These are phyloP conservation scores for Rhododendron molle DNA, from an alignment of 148 eudicot species.

Conservation along the genomic window DNA sequence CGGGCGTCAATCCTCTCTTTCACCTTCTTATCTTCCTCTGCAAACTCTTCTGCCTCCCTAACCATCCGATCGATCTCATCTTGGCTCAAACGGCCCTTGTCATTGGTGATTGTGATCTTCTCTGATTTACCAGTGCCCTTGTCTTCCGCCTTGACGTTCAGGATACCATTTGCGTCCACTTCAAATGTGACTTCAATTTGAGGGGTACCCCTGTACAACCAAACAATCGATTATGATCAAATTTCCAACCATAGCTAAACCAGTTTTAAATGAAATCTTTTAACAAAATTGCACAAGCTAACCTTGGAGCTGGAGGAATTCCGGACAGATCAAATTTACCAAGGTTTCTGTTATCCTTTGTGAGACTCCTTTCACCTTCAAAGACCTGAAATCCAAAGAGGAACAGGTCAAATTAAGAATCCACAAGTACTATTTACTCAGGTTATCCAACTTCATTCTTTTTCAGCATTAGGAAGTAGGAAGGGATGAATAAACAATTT, in stretches of 20 bases:
- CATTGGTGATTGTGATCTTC: constrained; percentile 53
- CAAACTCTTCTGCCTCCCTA: constrained; percentile 47
- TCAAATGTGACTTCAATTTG: constrained; percentile 54
- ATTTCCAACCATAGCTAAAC: background rate
- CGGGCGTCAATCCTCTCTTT: constrained; percentile 46
- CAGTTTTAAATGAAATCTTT: background rate
- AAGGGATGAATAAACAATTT: background rate
- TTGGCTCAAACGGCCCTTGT: constrained; percentile 47
- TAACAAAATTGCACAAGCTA: background rate
- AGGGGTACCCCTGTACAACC: constrained; percentile 43
- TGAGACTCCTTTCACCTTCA: constrained; percentile 40
- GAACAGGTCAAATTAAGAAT: background rate
- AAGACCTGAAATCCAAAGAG: constrained; percentile 17
- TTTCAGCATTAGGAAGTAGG: too few relatives aligned
- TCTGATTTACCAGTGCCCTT: constrained; percentile 42
- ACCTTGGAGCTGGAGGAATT: constrained; percentile 41
- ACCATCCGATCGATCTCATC: constrained; percentile 54
- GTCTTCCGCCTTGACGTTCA: constrained; percentile 52
- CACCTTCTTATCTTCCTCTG: constrained; percentile 49
- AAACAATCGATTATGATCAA: background rate
- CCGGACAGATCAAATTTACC: constrained; percentile 37
- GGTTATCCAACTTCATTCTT: background rate
- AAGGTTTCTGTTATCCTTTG: constrained; percentile 32
- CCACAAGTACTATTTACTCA: background rate
- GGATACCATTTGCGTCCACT: constrained; percentile 50